These are phyloP conservation scores for Fusarium kyushuense DNA, from an alignment of 2,329 filamentous ascomycete genomes.

Conservation along the genomic window DNA sequence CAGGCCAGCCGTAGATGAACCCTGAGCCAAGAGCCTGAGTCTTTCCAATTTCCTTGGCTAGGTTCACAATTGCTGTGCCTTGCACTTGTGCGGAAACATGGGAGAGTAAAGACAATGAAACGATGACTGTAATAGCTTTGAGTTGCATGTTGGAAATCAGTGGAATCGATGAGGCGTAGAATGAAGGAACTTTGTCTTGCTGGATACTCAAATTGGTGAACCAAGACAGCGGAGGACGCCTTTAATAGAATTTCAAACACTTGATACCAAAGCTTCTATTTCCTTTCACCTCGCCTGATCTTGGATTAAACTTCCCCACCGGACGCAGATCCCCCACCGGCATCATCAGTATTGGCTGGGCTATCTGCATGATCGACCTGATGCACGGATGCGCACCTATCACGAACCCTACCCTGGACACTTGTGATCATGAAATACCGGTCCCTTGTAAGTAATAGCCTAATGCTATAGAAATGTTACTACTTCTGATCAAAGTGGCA, in stretches of 20 bases:
- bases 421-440: not conserved
- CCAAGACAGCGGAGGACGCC: not conserved
- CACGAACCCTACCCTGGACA: not conserved
- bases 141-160: not conserved
- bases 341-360: not conserved
- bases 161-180: not conserved
- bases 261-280: not conserved
- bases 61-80: not conserved
- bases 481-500: not conserved
- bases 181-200: not conserved
- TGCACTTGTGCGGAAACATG: not conserved
- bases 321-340: not conserved
- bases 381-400: not conserved
- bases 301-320: not conserved
- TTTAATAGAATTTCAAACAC: not conserved
- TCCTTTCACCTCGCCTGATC: too few relatives aligned
- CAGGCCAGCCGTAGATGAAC: not conserved
- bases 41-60: not conserved
- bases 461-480: not conserved
- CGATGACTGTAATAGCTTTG: not conserved
- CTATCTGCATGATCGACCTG: not conserved
- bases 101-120: not conserved
- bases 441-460: not conserved
- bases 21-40: not conserved
- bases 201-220: not conserved